A percentile compares a stretch with the other conserved stretches of the same genome.
These are phyloP conservation scores for Madurella fahalii DNA, from an alignment of 2,329 filamentous ascomycete genomes.

Conservation along the genomic window DNA sequence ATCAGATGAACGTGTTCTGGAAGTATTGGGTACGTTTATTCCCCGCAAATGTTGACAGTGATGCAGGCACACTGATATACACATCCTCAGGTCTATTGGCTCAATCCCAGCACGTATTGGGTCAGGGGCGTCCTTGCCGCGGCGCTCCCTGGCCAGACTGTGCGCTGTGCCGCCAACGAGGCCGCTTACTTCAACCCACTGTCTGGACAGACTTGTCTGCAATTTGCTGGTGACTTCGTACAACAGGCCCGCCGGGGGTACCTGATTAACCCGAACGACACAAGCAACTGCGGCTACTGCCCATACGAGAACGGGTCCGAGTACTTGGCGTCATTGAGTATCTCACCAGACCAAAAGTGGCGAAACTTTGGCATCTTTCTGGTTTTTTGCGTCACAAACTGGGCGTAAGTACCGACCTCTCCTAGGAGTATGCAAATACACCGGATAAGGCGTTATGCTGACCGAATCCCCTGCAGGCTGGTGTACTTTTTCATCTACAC, in stretches of 20 bases:
- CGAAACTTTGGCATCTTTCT: constrained; percentile 62
- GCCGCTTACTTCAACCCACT: constrained; percentile 59
- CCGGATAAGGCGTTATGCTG: no score
- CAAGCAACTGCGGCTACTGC: constrained; percentile 64
- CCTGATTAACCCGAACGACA: constrained; percentile 51
- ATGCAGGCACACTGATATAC: no score
- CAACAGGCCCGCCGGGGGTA: constrained; percentile 53
- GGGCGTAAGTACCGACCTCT: constrained; percentile 29
- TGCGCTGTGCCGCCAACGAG: constrained; percentile 53
- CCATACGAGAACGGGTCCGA: constrained; percentile 58
- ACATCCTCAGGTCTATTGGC: constrained; percentile 53
- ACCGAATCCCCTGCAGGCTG: constrained; percentile 14
- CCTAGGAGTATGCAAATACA: no score
- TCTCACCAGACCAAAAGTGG: constrained; percentile 60
- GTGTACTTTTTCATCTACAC: constrained; percentile 31
- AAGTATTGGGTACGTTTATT: constrained; percentile 48
- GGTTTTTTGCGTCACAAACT: constrained; percentile 63
- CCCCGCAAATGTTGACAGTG: neutral
- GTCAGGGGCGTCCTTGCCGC: constrained; percentile 58
- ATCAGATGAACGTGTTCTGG: constrained; percentile 65
- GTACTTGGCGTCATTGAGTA: constrained; percentile 56
- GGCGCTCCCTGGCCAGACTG: constrained; percentile 49
- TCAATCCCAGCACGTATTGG: constrained; percentile 65
- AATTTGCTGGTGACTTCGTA: constrained; percentile 54
- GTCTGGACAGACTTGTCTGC: constrained; percentile 53